phyloP scores from a whole-genome alignment of 352 stramenopile genomes.

The Phytophthora macrochlamydospora region DNA sequence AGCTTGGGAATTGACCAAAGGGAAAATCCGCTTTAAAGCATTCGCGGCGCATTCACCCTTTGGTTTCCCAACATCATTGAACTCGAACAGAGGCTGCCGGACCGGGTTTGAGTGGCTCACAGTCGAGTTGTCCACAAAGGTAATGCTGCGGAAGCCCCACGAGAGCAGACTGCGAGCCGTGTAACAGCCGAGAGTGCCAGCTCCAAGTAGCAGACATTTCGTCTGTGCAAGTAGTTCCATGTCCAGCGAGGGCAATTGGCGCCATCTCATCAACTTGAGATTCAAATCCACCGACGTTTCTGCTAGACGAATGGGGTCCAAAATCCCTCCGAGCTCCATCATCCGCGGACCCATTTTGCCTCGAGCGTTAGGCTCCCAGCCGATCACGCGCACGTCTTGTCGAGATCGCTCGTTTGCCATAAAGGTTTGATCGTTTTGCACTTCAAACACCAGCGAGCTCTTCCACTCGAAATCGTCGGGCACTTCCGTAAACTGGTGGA shows the following conservation, averaged over 20 bases:
- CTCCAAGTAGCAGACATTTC: conserved; percentile 96
- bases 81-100: conserved; percentile 96
- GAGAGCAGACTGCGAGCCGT: conserved; percentile 95
- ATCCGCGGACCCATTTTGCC: conserved; percentile 75
- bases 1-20: conserved; percentile 88
- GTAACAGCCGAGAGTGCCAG: conserved; percentile 96
- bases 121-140: conserved; percentile 97
- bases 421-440: conserved; percentile 43
- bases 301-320: conserved; percentile 90
- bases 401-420: conserved; percentile 34
- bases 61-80: conserved; percentile 93
- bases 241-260: conserved; percentile 95
- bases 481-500: conserved; percentile 51
- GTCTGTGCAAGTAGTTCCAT: conserved; percentile 89
- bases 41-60: conserved; percentile 95
- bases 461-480: conserved; percentile 56
- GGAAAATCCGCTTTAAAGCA: conserved; percentile 92
- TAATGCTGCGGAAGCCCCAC: conserved; percentile 98
- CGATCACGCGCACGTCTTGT: conserved; percentile 48
- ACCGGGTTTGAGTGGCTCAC: conserved; percentile 99
- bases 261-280: conserved; percentile 99
- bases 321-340: conserved; percentile 73
- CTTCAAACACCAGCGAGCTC: conserved; percentile 62
- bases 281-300: conserved; percentile 98
- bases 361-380: conserved; percentile 79